A percentile compares a stretch with the other conserved stretches of the same genome.
phyloP scores from a whole-genome alignment of 257 asterid genomes.

The Osmanthus fragrans region DNA sequence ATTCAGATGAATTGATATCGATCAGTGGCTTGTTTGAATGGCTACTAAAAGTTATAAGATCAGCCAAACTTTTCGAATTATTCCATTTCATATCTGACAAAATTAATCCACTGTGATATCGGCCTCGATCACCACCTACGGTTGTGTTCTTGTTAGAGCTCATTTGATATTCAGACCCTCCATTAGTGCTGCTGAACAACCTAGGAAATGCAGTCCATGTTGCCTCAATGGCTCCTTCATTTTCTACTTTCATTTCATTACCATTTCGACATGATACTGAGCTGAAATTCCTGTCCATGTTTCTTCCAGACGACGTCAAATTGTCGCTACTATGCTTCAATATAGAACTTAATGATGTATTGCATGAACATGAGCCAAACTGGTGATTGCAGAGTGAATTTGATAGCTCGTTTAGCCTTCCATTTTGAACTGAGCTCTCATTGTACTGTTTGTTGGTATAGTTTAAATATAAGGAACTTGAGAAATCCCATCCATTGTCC shows the following conservation, averaged over 20 bases:
- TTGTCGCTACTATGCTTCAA: background rate
- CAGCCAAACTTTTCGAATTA: conserved; percentile 20
- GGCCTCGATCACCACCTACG: background rate
- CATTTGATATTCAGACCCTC: background rate
- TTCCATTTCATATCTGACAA: conserved; percentile 2
- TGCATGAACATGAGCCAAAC: background rate
- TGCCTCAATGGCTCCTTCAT: background rate
- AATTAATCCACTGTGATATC: background rate
- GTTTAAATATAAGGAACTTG: background rate
- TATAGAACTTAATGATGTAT: background rate
- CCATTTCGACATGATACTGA: background rate
- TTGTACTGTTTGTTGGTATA: background rate
- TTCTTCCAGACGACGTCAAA: background rate
- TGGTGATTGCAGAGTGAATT: background rate
- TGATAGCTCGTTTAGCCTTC: background rate
- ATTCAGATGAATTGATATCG: conserved; percentile 23
- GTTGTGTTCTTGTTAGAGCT: background rate
- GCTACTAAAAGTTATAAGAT: background rate
- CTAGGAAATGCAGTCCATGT: background rate
- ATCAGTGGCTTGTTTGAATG: conserved; percentile 22
- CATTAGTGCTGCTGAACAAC: background rate
- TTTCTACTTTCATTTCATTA: background rate
- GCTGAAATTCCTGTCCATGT: background rate
- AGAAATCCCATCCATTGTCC: background rate
- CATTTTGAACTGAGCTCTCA: background rate